These are phyloP conservation scores for Abelmoschus esculentus DNA, from an alignment of 345 rosid genomes.

Conservation along the genomic window DNA sequence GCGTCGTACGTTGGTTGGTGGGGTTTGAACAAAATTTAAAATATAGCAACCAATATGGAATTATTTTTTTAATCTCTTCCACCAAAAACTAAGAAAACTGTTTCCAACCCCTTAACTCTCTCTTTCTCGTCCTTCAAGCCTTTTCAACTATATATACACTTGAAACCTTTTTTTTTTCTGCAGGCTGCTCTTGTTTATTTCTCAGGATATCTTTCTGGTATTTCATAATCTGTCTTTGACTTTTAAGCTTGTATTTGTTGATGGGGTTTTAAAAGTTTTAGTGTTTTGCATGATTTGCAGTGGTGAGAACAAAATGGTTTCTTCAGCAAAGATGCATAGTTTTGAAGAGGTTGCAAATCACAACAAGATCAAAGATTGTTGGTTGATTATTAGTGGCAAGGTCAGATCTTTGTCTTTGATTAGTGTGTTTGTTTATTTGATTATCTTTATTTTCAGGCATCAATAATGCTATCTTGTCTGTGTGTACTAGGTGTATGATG, in stretches of 20 bases:
- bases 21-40: not conserved
- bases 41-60: not conserved
- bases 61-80: too few relatives aligned
- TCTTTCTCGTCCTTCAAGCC: not conserved
- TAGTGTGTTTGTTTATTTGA: not conserved
- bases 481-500: slow-evolving; percentile 62
- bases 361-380: slow-evolving; percentile 78
- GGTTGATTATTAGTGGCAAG: slow-evolving; percentile 85
- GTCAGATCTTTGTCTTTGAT: slow-evolving; percentile 29
- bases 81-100: too few relatives aligned
- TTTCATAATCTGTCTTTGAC: too few relatives aligned
- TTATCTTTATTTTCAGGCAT: too few relatives aligned
- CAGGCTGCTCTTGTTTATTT: not conserved
- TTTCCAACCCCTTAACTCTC: not conserved
- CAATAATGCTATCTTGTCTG: too few relatives aligned
- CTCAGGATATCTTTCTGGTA: not conserved
- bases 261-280: too few relatives aligned
- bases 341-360: slow-evolving; percentile 81
- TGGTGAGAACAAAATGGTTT: slow-evolving; percentile 35
- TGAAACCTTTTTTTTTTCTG: not conserved
- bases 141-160: not conserved
- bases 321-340: slow-evolving; percentile 41
- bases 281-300: too few relatives aligned
- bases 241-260: too few relatives aligned
- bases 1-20: not conserved